Base-by-base conservation (phyloP, 306 rosid genomes). In the Clitoria ternatea region DNA sequence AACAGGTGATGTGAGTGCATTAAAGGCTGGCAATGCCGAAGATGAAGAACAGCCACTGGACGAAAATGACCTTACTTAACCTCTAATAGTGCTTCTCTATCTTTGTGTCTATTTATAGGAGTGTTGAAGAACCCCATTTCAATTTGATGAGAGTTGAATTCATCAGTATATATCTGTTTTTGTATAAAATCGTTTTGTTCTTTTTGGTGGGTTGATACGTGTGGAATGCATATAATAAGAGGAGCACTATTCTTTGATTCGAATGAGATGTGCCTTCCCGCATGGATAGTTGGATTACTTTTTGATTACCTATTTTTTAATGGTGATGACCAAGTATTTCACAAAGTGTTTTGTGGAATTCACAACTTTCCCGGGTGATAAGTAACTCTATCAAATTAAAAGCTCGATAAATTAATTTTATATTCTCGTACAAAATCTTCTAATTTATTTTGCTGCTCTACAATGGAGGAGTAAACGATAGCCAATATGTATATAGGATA, bases 61-160 rank as follows among this genome's bases (percentile, higher is more conserved):
- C 27, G 98, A 94, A 83, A 68, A 90, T 80, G 97, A 94, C 79
- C 95, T 94, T 49, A 94, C 98, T 29, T 94, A 66, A 69, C 36
- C 59, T 69, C 47, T 1, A 24, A 20, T 13, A 40, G 26, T 61
- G 50, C 20, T 11, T 1, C 36, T 13, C 6, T 49, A 0, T 43
- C 7, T n/a, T n/a, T 30, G 6, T 63, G 61, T 42, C 32, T 33
- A 50, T 37, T 53, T 29, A 33, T 61, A 22, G 47, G 39, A 42
- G 37, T 59, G 64, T 20, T 50, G 56, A 61, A 43, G 20, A 72
- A n/a, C 61, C 61, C 64, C 65, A 17, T 63, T 64, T 39, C 47
- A 49, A 39, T 32, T 48, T 37, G 23, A 74, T 3, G 59, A 39
- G 60, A 15, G 72, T 49, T 59, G 61, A 57, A 72, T 55, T 66